Percentiles rank a stretch among this genome's conserved stretches.
These are phyloP conservation scores for Suhomyces panamericanus DNA, from an alignment of 1,139 yeast species.

Conservation along the genomic window DNA sequence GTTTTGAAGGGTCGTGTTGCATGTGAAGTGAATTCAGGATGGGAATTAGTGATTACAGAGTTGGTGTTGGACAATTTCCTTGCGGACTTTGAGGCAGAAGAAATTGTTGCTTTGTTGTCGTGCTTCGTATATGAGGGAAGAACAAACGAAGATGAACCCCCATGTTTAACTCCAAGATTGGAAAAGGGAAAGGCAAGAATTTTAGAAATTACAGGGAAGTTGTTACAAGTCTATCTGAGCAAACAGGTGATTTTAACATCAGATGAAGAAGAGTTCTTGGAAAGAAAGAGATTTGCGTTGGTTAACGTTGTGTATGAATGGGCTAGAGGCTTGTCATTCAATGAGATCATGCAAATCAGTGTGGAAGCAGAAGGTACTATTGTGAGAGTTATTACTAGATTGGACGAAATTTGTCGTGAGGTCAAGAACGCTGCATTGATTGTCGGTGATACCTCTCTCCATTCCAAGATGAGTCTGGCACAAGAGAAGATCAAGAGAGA, in stretches of 20 bases:
- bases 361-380: conserved; percentile 96
- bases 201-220: conserved; percentile 63
- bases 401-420: conserved; percentile 93
- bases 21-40: conserved; percentile 85
- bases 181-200: conserved; percentile 76
- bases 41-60: conserved; percentile 88
- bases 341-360: conserved; percentile 84
- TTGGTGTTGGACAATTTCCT: conserved; percentile 85
- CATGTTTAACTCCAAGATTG: conserved; percentile 75
- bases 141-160: conserved; percentile 58
- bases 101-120: conserved; percentile 88
- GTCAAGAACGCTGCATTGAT: conserved; percentile 93
- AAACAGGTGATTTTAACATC: conserved; percentile 75
- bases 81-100: conserved; percentile 93
- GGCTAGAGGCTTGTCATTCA: conserved; percentile 94
- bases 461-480: conserved; percentile 85
- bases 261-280: conserved; percentile 84
- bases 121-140: conserved; percentile 92
- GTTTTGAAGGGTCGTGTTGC: conserved; percentile 84
- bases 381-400: conserved; percentile 91
- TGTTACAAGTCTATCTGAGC: conserved; percentile 61
- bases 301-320: conserved; percentile 96
- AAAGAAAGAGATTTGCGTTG: conserved; percentile 81
- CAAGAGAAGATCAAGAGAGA: conserved; percentile 95
- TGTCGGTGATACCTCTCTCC: conserved; percentile 87